Base-by-base conservation (phyloP, 208 protist species). In the Crithidia brevicula region DNA sequence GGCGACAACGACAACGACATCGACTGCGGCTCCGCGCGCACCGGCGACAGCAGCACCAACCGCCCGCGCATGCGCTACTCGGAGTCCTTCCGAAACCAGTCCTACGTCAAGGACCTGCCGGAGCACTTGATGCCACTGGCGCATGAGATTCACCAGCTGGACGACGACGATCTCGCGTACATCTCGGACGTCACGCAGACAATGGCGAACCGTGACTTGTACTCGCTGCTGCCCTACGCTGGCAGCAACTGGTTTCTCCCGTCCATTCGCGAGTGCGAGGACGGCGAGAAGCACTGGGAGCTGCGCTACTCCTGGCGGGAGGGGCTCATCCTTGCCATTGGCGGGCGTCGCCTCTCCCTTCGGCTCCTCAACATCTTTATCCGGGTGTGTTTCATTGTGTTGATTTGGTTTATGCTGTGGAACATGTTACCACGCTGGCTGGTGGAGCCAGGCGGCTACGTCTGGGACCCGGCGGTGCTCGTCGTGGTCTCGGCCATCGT, bases 231-330 rank as follows among this genome's bases (percentile, higher is more conserved):
- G 10, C 82, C 83, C 7, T 92, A 92, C 80, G 85, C 78, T 11
- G 89, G 86, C 43, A 85, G 72, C 57, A 85, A 79, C 66, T 94
- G 89, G 85, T 92, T 90, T 58, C 67, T 94, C 13, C 89, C 86
- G 20, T 65, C 67, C 13, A 81, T 94, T 30, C 60, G 60, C 51
- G 68, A 82, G 34, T 85, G 77, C 51, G 57, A 50, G 11, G 73
- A 79, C 4, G 66, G 47, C 16, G 83, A 88, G 61, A n/a, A 51
- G 52, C 70, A 75, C 60, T 89, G 84, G 74, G 65, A 69, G 25
- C 3, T 92, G 40, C 58, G 60, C 16, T 94, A 78, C 61, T 46
- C 36, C 5, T 77, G 60, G 69, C 50, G 70, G 49, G 77, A 85
- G 28, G 82, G 75, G 50, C 47, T 94, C 47, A 60, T 74, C 28